Percentiles rank a stretch among this genome's conserved stretches.
Conservation (phyloP, 495 filamentous ascomycete genomes). For the Penicillium pancosmium region DNA sequence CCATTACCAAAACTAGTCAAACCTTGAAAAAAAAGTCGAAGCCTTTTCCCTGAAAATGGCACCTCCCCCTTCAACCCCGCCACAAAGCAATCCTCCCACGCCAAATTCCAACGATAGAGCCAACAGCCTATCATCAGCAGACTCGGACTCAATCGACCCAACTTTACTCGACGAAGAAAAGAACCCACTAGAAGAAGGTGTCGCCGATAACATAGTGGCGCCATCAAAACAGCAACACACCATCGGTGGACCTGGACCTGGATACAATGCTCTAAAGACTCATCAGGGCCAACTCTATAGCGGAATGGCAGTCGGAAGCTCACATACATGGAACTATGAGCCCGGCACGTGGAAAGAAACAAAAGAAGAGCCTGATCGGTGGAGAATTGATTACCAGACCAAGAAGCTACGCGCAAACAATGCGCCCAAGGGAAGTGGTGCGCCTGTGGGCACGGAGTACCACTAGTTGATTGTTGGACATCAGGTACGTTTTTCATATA, state of each 20-base stretch:
- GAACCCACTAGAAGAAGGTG: slow-evolving; percentile 11
- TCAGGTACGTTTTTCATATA: slow-evolving; percentile 25
- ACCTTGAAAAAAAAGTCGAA: not conserved
- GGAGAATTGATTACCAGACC: slow-evolving; percentile 35
- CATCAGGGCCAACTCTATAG: slow-evolving; percentile 35
- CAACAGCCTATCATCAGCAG: not conserved
- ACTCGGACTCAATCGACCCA: slow-evolving; percentile 1
- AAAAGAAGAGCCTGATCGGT: slow-evolving; percentile 38
- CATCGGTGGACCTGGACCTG: slow-evolving; percentile 5
- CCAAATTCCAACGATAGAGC: not conserved
- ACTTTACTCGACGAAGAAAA: slow-evolving; percentile 18
- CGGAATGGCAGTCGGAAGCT: slow-evolving; percentile 37
- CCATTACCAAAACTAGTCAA: not conserved
- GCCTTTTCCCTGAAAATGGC: not conserved
- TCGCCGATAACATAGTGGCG: slow-evolving; percentile 8
- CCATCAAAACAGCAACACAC: slow-evolving; percentile 6
- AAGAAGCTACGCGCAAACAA: slow-evolving; percentile 34
- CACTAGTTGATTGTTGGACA: slow-evolving; percentile 42
- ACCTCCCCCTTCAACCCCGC: not conserved
- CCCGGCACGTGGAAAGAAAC: slow-evolving; percentile 37
- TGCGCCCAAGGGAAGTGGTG: slow-evolving; percentile 35
- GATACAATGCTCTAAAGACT: slow-evolving; percentile 36
- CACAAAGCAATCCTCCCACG: not conserved
- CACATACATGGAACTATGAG: slow-evolving; percentile 40
- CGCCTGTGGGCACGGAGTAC: slow-evolving; percentile 40